phyloP scores from a whole-genome alignment of 1,139 yeast species.

The Geotrichum australiense region DNA sequence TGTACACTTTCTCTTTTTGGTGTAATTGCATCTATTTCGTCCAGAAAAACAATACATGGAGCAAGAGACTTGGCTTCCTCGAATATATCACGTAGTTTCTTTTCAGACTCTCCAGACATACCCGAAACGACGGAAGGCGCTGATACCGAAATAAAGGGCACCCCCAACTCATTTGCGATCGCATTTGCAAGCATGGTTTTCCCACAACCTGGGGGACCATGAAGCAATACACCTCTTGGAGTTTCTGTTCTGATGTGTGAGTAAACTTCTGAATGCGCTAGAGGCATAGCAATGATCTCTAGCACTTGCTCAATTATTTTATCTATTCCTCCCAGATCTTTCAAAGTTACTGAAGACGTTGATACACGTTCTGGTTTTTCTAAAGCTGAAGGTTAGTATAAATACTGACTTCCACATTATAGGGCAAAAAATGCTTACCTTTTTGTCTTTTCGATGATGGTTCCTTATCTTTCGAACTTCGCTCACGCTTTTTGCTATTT shows the following conservation, averaged over 20 bases:
- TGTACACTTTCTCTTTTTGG: constrained; percentile 98
- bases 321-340: constrained; percentile 86
- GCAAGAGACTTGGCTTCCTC: constrained; percentile 89
- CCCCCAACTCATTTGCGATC: constrained; percentile 87
- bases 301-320: constrained; percentile 72
- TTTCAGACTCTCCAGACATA: constrained; percentile 99
- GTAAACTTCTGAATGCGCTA: constrained; percentile 89
- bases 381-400: no score
- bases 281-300: constrained; percentile 88
- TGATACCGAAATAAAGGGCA: constrained; percentile 82
- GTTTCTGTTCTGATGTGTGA: constrained; percentile 86
- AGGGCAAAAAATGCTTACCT: no score
- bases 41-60: constrained; percentile 88
- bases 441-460: constrained; percentile 39
- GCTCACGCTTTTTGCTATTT: constrained; percentile 30
- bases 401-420: no score
- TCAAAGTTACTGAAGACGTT: constrained; percentile 42
- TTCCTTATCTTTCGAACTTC: constrained; percentile 33
- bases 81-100: constrained; percentile 83
- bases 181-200: constrained; percentile 96
- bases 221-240: constrained; percentile 89
- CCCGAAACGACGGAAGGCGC: constrained; percentile 98
- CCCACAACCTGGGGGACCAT: constrained; percentile 99
- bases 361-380: constrained; percentile 24
- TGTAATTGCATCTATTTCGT: constrained; percentile 95